phyloP scores from a whole-genome alignment of 1,139 yeast species.

The Kurtzmaniella natalensis region DNA sequence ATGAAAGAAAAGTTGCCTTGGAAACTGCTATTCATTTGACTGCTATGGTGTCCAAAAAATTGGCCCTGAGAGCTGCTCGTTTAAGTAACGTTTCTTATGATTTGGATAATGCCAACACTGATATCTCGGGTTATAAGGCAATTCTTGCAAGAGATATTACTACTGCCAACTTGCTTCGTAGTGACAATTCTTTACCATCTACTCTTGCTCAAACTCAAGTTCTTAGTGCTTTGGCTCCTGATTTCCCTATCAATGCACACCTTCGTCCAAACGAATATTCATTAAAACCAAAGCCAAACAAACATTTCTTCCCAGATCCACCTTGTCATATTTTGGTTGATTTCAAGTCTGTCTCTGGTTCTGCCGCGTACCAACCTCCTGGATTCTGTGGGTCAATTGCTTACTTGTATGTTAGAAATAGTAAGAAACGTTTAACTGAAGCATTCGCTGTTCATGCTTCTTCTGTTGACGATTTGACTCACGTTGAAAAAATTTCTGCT shows the following conservation, averaged over 20 bases:
- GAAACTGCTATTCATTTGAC: slow-evolving; percentile 59
- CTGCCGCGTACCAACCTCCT: slow-evolving; percentile 57
- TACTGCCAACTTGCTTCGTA: slow-evolving; percentile 60
- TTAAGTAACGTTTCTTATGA: slow-evolving; percentile 36
- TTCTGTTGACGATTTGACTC: slow-evolving; percentile 53
- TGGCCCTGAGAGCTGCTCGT: slow-evolving; percentile 46
- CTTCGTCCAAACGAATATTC: slow-evolving; percentile 26
- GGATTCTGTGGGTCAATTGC: slow-evolving; percentile 74
- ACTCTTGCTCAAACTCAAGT: slow-evolving; percentile 64
- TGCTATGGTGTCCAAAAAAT: slow-evolving; percentile 63
- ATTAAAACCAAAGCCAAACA: slow-evolving; percentile 42
- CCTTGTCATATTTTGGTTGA: slow-evolving; percentile 81
- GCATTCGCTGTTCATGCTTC: slow-evolving; percentile 69
- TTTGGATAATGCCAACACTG: slow-evolving; percentile 44
- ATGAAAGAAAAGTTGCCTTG: slow-evolving; percentile 53
- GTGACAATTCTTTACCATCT: slow-evolving; percentile 44
- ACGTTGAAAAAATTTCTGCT: slow-evolving; percentile 67
- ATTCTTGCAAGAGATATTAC: slow-evolving; percentile 58
- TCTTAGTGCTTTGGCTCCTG: slow-evolving; percentile 67
- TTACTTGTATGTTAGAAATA: slow-evolving; percentile 66
- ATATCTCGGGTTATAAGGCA: slow-evolving; percentile 74
- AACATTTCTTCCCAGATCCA: slow-evolving; percentile 45
- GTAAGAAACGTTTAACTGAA: slow-evolving; percentile 67
- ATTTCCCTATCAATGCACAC: slow-evolving; percentile 56
- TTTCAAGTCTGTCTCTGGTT: slow-evolving; percentile 66